Evolutionary conservation across 2,329 filamentous ascomycete genomes (phyloP).

Genomic region (Amylocarpus encephaloides): DNA sequence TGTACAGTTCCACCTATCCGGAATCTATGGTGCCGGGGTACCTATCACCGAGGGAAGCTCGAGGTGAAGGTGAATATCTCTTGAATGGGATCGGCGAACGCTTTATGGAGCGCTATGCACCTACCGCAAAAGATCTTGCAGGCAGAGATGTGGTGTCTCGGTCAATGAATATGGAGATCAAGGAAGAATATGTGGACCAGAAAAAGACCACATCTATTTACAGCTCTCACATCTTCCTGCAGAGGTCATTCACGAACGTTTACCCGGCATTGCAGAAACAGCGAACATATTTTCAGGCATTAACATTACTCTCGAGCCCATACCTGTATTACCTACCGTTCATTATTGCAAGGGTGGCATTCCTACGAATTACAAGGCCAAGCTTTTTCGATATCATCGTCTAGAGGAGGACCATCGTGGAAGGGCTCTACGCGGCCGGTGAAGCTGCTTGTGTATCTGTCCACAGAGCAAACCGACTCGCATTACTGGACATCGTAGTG

Average conservation of each 20-base stretch:
- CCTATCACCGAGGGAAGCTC: conserved; percentile 43
- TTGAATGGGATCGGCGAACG: conserved; percentile 43
- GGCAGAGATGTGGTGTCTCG: conserved; percentile 42
- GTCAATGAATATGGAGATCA: conserved; percentile 44
- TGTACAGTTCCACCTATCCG: conserved; percentile 44
- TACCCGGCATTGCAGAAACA: conserved; percentile 45
- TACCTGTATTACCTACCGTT: conserved; percentile 45
- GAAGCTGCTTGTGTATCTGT: conserved; percentile 44
- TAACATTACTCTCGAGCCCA: conserved; percentile 42
- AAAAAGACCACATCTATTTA: conserved; percentile 42
- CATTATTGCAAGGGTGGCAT: conserved; percentile 48
- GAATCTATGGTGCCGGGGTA: conserved; percentile 44
- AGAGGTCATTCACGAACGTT: conserved; percentile 40
- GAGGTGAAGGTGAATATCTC: conserved; percentile 44
- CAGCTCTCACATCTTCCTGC: conserved; percentile 42
- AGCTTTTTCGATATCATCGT: conserved; percentile 36
- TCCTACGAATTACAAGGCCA: conserved; percentile 43
- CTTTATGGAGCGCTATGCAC: conserved; percentile 47
- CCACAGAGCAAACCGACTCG: conserved; percentile 42
- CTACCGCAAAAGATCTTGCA: conserved; percentile 43
- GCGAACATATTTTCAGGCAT: conserved; percentile 44
- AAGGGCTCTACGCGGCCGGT: conserved; percentile 42
- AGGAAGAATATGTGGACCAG: conserved; percentile 39
- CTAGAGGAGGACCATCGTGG: conserved; percentile 35
- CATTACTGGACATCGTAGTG: conserved; percentile 43